Percentiles rank a stretch among this genome's conserved stretches.
phyloP scores from a whole-genome alignment of 2,329 filamentous ascomycete species.

The Pseudopyrenochaeta lycopersici region DNA sequence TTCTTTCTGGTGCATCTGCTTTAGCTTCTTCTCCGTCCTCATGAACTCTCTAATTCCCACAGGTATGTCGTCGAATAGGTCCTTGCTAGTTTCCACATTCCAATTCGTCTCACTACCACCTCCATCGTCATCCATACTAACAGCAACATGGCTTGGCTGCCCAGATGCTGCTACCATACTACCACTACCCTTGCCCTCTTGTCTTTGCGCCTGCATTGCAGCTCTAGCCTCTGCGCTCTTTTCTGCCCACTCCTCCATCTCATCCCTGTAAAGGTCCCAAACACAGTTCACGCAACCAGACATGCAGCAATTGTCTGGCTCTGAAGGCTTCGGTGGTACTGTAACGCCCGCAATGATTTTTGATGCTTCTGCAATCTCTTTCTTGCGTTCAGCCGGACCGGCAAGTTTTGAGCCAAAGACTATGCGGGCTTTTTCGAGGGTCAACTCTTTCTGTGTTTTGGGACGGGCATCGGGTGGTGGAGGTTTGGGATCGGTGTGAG shows the following conservation, averaged over 20 bases:
- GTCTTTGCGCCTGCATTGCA: slow-evolving; percentile 53
- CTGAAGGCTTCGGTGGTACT: slow-evolving; percentile 83
- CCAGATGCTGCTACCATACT: slow-evolving; percentile 48
- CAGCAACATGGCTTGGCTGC: slow-evolving; percentile 59
- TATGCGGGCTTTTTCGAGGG: slow-evolving; percentile 68
- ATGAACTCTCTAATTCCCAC: slow-evolving; percentile 97
- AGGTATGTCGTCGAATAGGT: slow-evolving; percentile 81
- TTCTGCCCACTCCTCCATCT: slow-evolving; percentile 86
- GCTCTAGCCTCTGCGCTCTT: slow-evolving; percentile 70
- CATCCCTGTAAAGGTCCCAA: slow-evolving; percentile 90
- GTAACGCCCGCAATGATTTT: slow-evolving; percentile 77
- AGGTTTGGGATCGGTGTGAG: slow-evolving; percentile 42
- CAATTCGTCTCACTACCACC: slow-evolving; percentile 78
- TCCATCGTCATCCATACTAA: slow-evolving; percentile 81
- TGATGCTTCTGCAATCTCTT: slow-evolving; percentile 67
- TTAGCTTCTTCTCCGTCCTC: slow-evolving; percentile 92
- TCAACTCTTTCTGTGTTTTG: slow-evolving; percentile 62
- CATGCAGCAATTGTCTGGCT: slow-evolving; percentile 99
- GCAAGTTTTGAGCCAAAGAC: slow-evolving; percentile 84
- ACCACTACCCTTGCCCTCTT: slow-evolving; percentile 39
- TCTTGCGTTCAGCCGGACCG: slow-evolving; percentile 74
- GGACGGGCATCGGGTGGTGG: slow-evolving; percentile 49
- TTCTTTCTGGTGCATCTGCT: slow-evolving; percentile 73
- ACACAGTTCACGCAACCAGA: slow-evolving; percentile 97
- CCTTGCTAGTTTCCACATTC: slow-evolving; percentile 58